A percentile compares a stretch with the other conserved stretches of the same genome.
Conservation (phyloP, 2,329 filamentous ascomycete species). For the Botryotinia convoluta region DNA sequence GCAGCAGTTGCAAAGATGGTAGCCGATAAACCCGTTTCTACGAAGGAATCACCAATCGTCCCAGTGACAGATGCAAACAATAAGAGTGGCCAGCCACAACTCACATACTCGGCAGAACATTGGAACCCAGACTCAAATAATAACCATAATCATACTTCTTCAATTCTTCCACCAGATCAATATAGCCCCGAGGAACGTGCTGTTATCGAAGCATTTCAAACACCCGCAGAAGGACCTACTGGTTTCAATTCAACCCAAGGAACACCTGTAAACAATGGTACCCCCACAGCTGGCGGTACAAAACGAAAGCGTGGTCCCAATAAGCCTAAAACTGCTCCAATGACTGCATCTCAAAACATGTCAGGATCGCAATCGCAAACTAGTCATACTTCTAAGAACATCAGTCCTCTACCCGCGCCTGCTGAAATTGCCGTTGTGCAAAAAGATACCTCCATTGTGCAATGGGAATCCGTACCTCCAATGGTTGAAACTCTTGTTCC, state of each 20-base stretch:
- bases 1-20: slow-evolving; percentile 25
- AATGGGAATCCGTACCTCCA: slow-evolving; percentile 31
- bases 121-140: slow-evolving; percentile 30
- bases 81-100: slow-evolving; percentile 16
- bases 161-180: slow-evolving; percentile 27
- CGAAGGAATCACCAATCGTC: slow-evolving; percentile 19
- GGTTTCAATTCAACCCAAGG: slow-evolving; percentile 27
- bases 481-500: slow-evolving; percentile 33
- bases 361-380: slow-evolving; percentile 21
- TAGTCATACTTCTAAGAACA: slow-evolving; percentile 5
- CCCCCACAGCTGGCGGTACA: slow-evolving; percentile 24
- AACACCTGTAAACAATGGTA: slow-evolving; percentile 26
- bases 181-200: slow-evolving; percentile 38
- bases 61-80: slow-evolving; percentile 39
- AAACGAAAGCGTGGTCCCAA: slow-evolving; percentile 34
- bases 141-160: slow-evolving; percentile 19
- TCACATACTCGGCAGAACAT: slow-evolving; percentile 30
- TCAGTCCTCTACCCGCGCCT: slow-evolving; percentile 20
- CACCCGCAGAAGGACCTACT: slow-evolving; percentile 22
- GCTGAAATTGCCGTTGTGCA: slow-evolving; percentile 25
- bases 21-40: slow-evolving; percentile 21
- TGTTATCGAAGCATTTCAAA: slow-evolving; percentile 37
- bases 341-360: slow-evolving; percentile 20
- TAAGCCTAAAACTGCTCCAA: slow-evolving; percentile 30
- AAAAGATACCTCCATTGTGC: slow-evolving; percentile 29